These are phyloP conservation scores for Phytopythium litorale DNA, from an alignment of 352 stramenopile species.

Conservation along the genomic window DNA sequence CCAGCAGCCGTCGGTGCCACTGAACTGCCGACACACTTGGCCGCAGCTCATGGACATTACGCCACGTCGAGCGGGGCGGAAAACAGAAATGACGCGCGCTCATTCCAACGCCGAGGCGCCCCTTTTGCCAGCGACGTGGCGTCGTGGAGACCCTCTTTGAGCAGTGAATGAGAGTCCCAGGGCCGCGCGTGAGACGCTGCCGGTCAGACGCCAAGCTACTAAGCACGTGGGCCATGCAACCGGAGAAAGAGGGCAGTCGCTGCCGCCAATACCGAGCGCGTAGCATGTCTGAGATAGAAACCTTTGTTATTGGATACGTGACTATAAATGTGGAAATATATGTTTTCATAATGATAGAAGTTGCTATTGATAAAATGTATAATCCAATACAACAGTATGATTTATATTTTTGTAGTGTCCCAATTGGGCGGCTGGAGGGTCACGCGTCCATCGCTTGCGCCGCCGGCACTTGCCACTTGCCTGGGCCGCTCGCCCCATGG, in stretches of 20 bases:
- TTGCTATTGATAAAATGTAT: neutral
- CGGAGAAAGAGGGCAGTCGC: neutral
- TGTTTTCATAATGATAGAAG: too few species aligned
- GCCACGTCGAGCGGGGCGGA: neutral
- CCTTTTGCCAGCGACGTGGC: neutral
- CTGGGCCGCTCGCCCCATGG: neutral
- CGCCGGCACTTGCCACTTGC: neutral
- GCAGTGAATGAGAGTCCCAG: neutral
- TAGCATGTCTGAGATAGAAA: neutral
- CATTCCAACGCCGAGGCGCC: neutral
- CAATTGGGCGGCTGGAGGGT: neutral
- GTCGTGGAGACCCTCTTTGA: neutral
- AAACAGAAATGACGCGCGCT: conserved; percentile 2
- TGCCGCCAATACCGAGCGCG: neutral
- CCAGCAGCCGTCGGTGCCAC: neutral
- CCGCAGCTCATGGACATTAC: neutral
- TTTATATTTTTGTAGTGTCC: neutral
- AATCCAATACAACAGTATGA: neutral
- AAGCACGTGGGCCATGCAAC: neutral
- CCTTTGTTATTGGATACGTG: neutral
- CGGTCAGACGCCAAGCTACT: neutral
- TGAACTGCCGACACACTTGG: neutral
- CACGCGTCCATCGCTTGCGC: neutral
- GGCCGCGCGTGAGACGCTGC: neutral
- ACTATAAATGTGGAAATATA: neutral